These are phyloP conservation scores for Ciborinia camelliae DNA, from an alignment of 2,329 filamentous ascomycete genomes.

Conservation along the genomic window DNA sequence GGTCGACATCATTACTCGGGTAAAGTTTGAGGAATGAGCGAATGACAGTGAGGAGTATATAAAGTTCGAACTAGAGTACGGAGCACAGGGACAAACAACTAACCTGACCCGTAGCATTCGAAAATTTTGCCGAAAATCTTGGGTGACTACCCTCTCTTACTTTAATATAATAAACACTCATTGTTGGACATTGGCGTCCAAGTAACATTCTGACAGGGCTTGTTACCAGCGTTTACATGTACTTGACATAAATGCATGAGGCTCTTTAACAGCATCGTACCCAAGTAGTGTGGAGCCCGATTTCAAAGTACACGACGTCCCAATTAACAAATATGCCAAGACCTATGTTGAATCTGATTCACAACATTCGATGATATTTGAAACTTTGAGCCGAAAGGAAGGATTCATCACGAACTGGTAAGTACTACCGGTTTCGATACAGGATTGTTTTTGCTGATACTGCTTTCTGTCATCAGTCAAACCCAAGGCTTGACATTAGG, in stretches of 20 bases:
- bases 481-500: too few species aligned
- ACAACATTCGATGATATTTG: too few species aligned
- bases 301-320: not conserved
- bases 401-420: too few species aligned
- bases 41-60: not conserved
- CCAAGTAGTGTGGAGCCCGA: not conserved
- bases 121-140: not conserved
- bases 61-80: not conserved
- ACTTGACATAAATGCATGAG: not conserved
- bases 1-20: not conserved
- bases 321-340: not conserved
- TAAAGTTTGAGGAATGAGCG: not conserved
- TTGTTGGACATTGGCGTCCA: not conserved
- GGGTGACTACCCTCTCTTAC: not conserved
- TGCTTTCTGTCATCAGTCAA: too few species aligned
- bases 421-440: too few species aligned
- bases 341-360: not conserved
- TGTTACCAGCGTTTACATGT: conserved; percentile 1
- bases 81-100: not conserved
- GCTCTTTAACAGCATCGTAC: not conserved
- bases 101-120: not conserved
- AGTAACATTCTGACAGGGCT: not conserved
- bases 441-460: too few species aligned
- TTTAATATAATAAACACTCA: not conserved
- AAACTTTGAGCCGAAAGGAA: too few species aligned